These are phyloP conservation scores for Tylopilus sp. DNA, from an alignment of 768 basidiomycete genomes.

Conservation along the genomic window DNA sequence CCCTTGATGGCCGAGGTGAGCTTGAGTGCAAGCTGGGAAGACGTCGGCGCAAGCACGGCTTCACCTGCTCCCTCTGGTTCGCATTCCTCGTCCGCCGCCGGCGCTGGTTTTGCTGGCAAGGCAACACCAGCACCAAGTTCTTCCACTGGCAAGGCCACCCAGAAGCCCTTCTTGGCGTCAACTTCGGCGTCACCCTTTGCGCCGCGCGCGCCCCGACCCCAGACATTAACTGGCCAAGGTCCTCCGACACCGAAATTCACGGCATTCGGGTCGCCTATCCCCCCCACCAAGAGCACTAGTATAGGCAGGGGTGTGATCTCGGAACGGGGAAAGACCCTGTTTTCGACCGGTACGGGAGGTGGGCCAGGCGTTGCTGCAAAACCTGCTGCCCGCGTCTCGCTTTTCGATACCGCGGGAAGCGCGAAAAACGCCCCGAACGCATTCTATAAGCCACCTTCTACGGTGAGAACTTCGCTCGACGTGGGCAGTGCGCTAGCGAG, in stretches of 20 bases:
- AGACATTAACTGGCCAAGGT: background rate
- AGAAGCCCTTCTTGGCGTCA: background rate
- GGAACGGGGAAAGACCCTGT: slow-evolving; percentile 17
- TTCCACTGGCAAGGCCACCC: background rate
- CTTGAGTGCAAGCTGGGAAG: slow-evolving; percentile 65
- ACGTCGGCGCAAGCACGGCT: slow-evolving; percentile 32
- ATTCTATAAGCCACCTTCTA: slow-evolving; percentile 56
- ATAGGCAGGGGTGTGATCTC: slow-evolving; percentile 7
- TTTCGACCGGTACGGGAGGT: slow-evolving; percentile 1
- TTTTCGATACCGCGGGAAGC: slow-evolving; percentile 44
- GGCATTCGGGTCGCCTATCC: slow-evolving; percentile 26
- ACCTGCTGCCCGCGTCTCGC: slow-evolving; percentile 14
- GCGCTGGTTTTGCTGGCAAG: slow-evolving; percentile 3
- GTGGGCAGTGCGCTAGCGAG: background rate
- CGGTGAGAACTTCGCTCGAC: background rate
- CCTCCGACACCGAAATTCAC: slow-evolving; percentile 23
- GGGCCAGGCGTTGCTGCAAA: slow-evolving; percentile 3
- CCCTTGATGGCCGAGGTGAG: slow-evolving; percentile 32
- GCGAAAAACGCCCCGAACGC: slow-evolving; percentile 60
- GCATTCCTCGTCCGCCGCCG: slow-evolving; percentile 1
- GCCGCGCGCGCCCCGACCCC: slow-evolving; percentile 1
- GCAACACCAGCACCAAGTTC: background rate
- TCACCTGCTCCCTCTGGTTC: slow-evolving; percentile 11
- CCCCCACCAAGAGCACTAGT: background rate
- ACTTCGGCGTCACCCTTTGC: slow-evolving; percentile 7